These are phyloP conservation scores for Harrya chromipes DNA, from an alignment of 768 basidiomycete species.

Conservation along the genomic window DNA sequence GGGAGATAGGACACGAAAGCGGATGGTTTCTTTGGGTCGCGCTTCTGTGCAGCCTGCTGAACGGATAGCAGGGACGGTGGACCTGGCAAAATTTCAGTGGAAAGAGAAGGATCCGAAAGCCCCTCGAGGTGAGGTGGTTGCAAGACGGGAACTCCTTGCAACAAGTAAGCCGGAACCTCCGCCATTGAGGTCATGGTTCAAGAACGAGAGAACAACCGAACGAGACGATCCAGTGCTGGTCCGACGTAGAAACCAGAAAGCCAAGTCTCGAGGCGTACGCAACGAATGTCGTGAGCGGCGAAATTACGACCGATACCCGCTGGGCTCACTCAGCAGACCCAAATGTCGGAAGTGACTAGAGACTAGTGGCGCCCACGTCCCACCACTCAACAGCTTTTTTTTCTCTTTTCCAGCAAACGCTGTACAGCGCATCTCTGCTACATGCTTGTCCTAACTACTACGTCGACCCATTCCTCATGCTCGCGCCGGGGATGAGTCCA, in stretches of 20 bases:
- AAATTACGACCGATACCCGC: constrained; percentile 14
- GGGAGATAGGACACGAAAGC: constrained; percentile 77
- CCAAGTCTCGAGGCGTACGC: constrained; percentile 10
- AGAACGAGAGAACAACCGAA: constrained; percentile 25
- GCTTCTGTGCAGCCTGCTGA: constrained; percentile 68
- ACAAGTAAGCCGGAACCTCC: constrained; percentile 64
- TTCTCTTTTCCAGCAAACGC: constrained; percentile 2
- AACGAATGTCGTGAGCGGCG: constrained; percentile 23
- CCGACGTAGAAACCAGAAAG: constrained; percentile 19
- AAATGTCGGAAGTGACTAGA: constrained; percentile 21
- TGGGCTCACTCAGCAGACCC: constrained; percentile 17
- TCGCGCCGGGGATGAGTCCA: background rate
- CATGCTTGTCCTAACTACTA: constrained; percentile 15
- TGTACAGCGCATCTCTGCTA: constrained; percentile 8
- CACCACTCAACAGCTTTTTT: constrained; percentile 25
- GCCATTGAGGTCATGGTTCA: constrained; percentile 68
- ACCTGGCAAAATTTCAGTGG: constrained; percentile 88
- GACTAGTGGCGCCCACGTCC: constrained; percentile 19
- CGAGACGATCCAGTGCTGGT: constrained; percentile 9
- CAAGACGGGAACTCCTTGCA: constrained; percentile 66
- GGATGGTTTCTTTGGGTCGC: constrained; percentile 76
- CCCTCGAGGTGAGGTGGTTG: constrained; percentile 82
- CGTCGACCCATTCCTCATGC: constrained; percentile 1
- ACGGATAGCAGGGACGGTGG: constrained; percentile 73
- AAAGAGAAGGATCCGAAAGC: constrained; percentile 62